A percentile compares a stretch with the other conserved stretches of the same genome.
These are phyloP conservation scores for Pyrenula aspistea DNA, from an alignment of 495 filamentous ascomycete genomes.

Conservation along the genomic window DNA sequence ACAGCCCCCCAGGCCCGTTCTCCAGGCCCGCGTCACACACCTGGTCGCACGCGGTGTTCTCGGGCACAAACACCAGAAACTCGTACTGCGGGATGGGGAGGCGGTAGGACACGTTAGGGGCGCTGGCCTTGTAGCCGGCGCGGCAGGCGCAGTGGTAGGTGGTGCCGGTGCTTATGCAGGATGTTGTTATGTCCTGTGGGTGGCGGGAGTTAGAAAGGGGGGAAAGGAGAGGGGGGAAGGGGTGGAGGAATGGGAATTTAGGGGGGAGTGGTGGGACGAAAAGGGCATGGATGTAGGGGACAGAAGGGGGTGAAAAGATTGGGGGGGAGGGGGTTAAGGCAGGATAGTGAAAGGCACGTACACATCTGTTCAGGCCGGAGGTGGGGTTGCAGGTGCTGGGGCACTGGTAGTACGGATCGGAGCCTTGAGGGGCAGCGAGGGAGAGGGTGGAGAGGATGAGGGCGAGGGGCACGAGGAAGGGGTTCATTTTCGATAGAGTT, in stretches of 20 bases:
- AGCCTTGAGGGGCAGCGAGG: slow-evolving; percentile 4
- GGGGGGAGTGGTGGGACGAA: no score
- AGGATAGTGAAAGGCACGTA: no score
- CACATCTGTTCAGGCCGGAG: slow-evolving; percentile 28
- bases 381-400: slow-evolving; percentile 32
- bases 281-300: no score
- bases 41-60: slow-evolving; percentile 24
- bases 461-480: slow-evolving; percentile 16
- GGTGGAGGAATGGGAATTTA: no score
- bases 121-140: slow-evolving; percentile 52
- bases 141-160: slow-evolving; percentile 67
- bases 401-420: slow-evolving; percentile 2
- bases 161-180: slow-evolving; percentile 47
- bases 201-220: no score
- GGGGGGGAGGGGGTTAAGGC: no score
- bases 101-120: slow-evolving; percentile 24
- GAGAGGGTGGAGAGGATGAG: slow-evolving; percentile 11
- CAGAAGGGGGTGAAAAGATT: no score
- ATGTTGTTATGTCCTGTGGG: slow-evolving; percentile 30
- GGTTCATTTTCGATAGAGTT: slow-evolving; percentile 2
- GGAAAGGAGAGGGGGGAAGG: no score
- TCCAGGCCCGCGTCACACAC: slow-evolving; percentile 20
- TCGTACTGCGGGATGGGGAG: slow-evolving; percentile 26
- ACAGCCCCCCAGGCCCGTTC: slow-evolving; percentile 21
- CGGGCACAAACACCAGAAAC: slow-evolving; percentile 30